These are phyloP conservation scores for Funneliformis geosporum DNA, from an alignment of 192 early-diverging fungal species.

Conservation along the genomic window DNA sequence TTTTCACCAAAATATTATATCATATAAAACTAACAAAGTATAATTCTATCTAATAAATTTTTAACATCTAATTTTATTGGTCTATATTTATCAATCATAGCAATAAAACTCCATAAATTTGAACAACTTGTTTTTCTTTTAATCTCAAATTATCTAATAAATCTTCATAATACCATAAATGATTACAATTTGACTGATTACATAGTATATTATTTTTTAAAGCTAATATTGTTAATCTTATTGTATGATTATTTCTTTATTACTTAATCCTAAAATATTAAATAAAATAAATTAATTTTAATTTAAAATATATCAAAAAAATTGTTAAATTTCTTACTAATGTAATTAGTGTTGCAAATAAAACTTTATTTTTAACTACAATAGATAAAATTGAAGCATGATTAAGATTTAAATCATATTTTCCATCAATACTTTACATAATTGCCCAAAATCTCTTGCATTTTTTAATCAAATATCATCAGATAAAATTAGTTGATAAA, in stretches of 20 bases:
- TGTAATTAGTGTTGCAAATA: not conserved
- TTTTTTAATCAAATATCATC: not conserved
- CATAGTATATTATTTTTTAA: not conserved
- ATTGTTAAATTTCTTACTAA: no score
- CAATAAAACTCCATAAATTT: not conserved
- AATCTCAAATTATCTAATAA: not conserved
- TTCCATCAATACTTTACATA: not conserved
- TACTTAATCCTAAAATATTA: no score
- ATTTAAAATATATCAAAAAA: not conserved
- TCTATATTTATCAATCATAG: not conserved
- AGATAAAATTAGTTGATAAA: not conserved
- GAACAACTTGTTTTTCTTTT: not conserved
- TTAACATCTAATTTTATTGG: not conserved
- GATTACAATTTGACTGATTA: not conserved
- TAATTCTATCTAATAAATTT: not conserved
- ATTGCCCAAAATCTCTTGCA: not conserved
- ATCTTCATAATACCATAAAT: not conserved
- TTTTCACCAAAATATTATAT: not conserved
- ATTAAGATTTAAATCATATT: not conserved
- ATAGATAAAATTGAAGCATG: not conserved
- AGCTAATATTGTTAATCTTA: not conserved
- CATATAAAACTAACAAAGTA: not conserved
- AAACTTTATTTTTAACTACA: no score
- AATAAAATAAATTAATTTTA: no score
- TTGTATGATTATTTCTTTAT: no score